Conservation (phyloP, 2,329 filamentous ascomycete genomes). For the Aspergillus uvarum region DNA sequence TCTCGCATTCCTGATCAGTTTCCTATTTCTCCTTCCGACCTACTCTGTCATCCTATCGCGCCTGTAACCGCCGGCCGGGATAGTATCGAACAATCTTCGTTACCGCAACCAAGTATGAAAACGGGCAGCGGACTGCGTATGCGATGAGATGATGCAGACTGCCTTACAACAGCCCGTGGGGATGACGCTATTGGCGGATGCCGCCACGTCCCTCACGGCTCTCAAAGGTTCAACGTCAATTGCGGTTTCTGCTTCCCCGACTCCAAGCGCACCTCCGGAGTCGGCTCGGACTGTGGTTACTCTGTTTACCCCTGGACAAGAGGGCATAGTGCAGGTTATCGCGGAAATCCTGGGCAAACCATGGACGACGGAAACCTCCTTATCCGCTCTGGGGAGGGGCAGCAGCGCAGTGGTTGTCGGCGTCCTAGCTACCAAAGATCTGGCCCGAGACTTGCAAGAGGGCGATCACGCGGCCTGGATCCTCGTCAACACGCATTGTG, state of each 20-base stretch:
- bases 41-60: neutral
- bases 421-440: slow-evolving; percentile 55
- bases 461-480: slow-evolving; percentile 62
- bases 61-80: neutral
- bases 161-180: slow-evolving; percentile 34
- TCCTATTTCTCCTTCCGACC: neutral
- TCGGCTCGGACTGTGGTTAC: slow-evolving; percentile 54
- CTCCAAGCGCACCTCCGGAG: slow-evolving; percentile 14
- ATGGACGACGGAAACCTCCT: slow-evolving; percentile 61
- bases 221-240: slow-evolving; percentile 19
- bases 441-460: slow-evolving; percentile 58
- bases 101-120: slow-evolving; percentile 28
- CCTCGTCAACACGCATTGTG: slow-evolving; percentile 73
- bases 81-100: neutral
- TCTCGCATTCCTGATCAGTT: neutral
- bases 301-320: slow-evolving; percentile 69
- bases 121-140: slow-evolving; percentile 20
- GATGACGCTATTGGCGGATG: slow-evolving; percentile 31
- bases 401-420: slow-evolving; percentile 68
- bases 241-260: slow-evolving; percentile 12
- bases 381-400: slow-evolving; percentile 53
- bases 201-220: slow-evolving; percentile 21
- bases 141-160: slow-evolving; percentile 38
- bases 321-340: slow-evolving; percentile 71
- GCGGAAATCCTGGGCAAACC: slow-evolving; percentile 78